Conservation (phyloP, 2,329 filamentous ascomycete species). For the Penicillium psychrosexuale region DNA sequence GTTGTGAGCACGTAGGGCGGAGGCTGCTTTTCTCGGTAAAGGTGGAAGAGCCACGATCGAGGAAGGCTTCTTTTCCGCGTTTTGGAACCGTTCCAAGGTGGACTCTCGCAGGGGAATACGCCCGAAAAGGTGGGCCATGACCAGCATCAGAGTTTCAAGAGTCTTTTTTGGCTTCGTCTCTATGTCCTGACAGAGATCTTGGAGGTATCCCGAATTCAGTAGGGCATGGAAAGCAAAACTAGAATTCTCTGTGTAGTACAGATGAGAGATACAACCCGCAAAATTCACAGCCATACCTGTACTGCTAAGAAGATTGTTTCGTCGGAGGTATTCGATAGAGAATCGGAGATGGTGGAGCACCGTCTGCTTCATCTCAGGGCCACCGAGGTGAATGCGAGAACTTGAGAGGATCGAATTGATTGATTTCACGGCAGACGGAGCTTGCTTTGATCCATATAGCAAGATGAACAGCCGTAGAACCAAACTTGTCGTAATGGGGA, state of each 20-base stretch:
- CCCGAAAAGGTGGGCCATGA: conserved; percentile 68
- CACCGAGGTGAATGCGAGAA: conserved; percentile 67
- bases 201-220: conserved; percentile 68
- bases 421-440: conserved; percentile 59
- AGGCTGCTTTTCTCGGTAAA: conserved; percentile 57
- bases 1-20: conserved; percentile 62
- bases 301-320: conserved; percentile 62
- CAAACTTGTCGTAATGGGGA: conserved; percentile 71
- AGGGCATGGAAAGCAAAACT: conserved; percentile 75
- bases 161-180: conserved; percentile 50
- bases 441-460: conserved; percentile 62
- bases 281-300: conserved; percentile 68
- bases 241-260: conserved; percentile 74
- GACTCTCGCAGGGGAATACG: conserved; percentile 49
- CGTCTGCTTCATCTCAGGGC: conserved; percentile 63
- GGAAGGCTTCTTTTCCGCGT: conserved; percentile 55
- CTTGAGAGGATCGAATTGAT: conserved; percentile 68
- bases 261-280: conserved; percentile 64
- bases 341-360: conserved; percentile 75
- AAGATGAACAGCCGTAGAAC: conserved; percentile 67
- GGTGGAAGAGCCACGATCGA: conserved; percentile 64
- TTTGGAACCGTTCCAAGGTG: conserved; percentile 37
- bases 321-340: conserved; percentile 73
- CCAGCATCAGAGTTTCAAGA: conserved; percentile 61
- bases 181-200: conserved; percentile 59